Evolutionary conservation across 208 protist genomes (phyloP), one percentile per base, ranked within the genome.

Genomic region (Endotrypanum monterogeii): DNA sequence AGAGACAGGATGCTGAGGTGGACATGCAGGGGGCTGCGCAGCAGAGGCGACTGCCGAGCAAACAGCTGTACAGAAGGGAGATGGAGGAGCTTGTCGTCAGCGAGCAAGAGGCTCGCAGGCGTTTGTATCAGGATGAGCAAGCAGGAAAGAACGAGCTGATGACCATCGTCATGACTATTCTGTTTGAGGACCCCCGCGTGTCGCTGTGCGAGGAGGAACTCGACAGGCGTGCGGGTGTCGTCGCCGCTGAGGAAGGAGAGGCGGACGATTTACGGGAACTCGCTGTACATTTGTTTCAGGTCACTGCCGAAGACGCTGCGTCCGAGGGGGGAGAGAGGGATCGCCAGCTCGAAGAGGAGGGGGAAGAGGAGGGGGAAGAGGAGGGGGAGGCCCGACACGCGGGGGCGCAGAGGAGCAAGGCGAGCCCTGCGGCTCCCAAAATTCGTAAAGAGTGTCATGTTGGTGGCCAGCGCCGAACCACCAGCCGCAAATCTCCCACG

Each of bases 191-290:
- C 44, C n/a, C 48, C 20, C 50, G 63, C 9, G n/a, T 68, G 16
- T 56, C 68, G 2, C 37, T 74, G 11, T 63, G 37, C 50, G 71
- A 74, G 23, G 37, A 67, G 12, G 80, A 84, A 58, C 32, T 69
- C 4, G 37, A 74, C 54, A 52, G 28, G 30, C 76, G 76, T 0
- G 28, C 71, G 1, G 9, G 12, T 25, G 28, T 81, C 39, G 35
- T 41, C 28, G 71, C 25, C 23, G 62, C 44, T n/a, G 71, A 76
- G 28, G 67, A 70, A 7, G 66, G 52, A n/a, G 55, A 60, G 37
- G 57, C 69, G 23, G 57, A 61, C 41, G 72, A 74, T 44, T 48
- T 75, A 39, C 71, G 68, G 61, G 68, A 69, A 14, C 12, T 80
- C 14, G 68, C 76, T 20, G 9, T 63, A 32, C 35, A 37, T 41